A percentile compares a stretch with the other conserved stretches of the same genome.
Evolutionary conservation across 2,329 filamentous ascomycete species (phyloP).

Genomic region (Beauveria bassiana): DNA sequence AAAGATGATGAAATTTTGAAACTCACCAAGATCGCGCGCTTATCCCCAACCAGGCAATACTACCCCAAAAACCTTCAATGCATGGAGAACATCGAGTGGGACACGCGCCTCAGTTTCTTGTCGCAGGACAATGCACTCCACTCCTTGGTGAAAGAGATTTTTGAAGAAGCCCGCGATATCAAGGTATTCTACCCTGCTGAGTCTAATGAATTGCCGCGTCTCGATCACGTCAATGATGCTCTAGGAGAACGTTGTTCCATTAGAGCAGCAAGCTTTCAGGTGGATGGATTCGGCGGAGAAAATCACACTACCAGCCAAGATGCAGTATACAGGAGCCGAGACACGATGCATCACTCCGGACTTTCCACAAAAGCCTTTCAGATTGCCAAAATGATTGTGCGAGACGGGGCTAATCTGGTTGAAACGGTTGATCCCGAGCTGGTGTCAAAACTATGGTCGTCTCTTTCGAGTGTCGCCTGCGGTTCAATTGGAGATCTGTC

Average conservation of each 20-base stretch:
- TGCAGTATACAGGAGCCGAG: not conserved
- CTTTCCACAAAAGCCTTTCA: not conserved
- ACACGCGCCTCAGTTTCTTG: not conserved
- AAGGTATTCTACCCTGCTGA: not conserved
- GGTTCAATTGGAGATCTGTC: not conserved
- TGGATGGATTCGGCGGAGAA: constrained; percentile 3
- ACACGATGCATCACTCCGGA: not conserved
- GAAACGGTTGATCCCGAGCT: not conserved
- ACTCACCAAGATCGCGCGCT: not conserved
- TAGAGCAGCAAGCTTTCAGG: not conserved
- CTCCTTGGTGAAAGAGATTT: not conserved
- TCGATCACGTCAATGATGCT: not conserved
- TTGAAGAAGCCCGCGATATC: not conserved
- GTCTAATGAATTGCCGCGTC: not conserved
- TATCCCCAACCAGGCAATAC: not conserved
- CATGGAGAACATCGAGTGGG: constrained; percentile 1
- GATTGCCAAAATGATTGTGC: not conserved
- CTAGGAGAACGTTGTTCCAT: not conserved
- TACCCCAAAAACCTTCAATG: not conserved
- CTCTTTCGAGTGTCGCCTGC: not conserved
- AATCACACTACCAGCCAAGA: not conserved
- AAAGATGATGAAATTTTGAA: not conserved
- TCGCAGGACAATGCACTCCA: not conserved
- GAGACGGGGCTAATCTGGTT: not conserved
- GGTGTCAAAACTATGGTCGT: not conserved